Conservation (phyloP, 495 filamentous ascomycete species). For the Neurospora hispaniola region DNA sequence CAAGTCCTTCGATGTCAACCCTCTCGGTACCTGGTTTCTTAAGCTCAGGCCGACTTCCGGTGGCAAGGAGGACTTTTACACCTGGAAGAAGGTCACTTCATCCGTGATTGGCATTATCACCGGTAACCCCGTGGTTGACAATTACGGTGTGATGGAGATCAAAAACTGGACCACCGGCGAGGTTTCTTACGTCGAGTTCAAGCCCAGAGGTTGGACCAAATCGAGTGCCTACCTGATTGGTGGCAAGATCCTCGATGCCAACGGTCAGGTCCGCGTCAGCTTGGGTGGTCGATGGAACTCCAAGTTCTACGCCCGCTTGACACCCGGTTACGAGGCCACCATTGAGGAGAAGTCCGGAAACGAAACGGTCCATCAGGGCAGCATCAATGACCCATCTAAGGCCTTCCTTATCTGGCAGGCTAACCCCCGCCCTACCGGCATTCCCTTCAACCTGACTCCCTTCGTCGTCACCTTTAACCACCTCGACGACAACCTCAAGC, state of each 20-base stretch:
- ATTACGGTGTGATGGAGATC: slow-evolving; percentile 95
- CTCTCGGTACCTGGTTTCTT: slow-evolving; percentile 94
- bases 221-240: slow-evolving; percentile 77
- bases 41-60: slow-evolving; percentile 69
- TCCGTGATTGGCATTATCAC: slow-evolving; percentile 98
- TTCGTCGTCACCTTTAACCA: slow-evolving; percentile 93
- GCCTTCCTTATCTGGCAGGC: slow-evolving; percentile 91
- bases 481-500: slow-evolving; percentile 60
- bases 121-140: slow-evolving; percentile 92
- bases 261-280: slow-evolving; percentile 69
- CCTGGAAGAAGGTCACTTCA: slow-evolving; percentile 97
- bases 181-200: slow-evolving; percentile 84
- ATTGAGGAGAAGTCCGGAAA: slow-evolving; percentile 45
- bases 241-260: slow-evolving; percentile 68
- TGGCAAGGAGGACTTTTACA: slow-evolving; percentile 77
- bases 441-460: slow-evolving; percentile 95
- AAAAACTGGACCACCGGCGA: slow-evolving; percentile 95
- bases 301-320: slow-evolving; percentile 87
- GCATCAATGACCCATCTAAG: slow-evolving; percentile 46
- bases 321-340: slow-evolving; percentile 75
- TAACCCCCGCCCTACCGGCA: slow-evolving; percentile 65
- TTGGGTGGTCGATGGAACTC: slow-evolving; percentile 96
- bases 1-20: slow-evolving; percentile 94
- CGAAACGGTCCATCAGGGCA: slow-evolving; percentile 25
- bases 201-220: slow-evolving; percentile 88